Base-by-base conservation (phyloP, 2,329 filamentous ascomycete species). In the Colletotrichum lupini region DNA sequence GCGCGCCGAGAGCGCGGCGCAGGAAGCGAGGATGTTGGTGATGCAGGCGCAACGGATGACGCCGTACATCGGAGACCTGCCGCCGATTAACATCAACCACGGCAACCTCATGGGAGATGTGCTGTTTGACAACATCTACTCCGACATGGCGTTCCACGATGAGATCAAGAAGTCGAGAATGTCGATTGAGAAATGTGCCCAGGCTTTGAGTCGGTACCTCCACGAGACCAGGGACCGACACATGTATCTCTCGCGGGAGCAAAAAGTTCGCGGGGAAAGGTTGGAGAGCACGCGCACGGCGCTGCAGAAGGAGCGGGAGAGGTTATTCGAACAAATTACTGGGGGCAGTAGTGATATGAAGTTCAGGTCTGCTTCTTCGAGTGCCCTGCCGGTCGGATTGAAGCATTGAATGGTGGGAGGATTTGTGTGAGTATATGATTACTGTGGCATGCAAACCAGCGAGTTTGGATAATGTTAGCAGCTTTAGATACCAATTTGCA, bases 61-160 rank as follows among this genome's bases (percentile, higher is more conserved):
- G 2, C 83, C 83, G 0, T 73, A 79, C 1, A 80, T 88, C 1
- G 76, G 77, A 3, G 75, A 77, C 3, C 78, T 90, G 65, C 83
- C 83, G 5, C 68, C 77, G 0, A 81, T 88, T 24, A 78, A 79
- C 24, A 85, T 89, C 59, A 83, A 85, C 0, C 81, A 85, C 53
- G 85, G 86, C 0, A 82, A 79, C 67, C 81, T 88, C 16, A 82
- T 89, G 78, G 82, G 81, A 8, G 87, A 90, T 72, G 81, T 90
- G 2, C 81, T 89, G n/a, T 89, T 89, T 75, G 86, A 90, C 76
- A 89, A 88, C 62, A 84, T 89, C 70, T 87, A 88, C 76, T 84
- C 82, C 9, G 87, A 90, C 70, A 84, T 87, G 81, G 82, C 83
- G 3, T 88, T 89, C 78, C 87, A 87, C 73, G 82, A 87, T 14